Evolutionary conservation across 2,329 filamentous ascomycete genomes (phyloP), one percentile per base, ranked within the genome.

Genomic region (Fusarium beomiforme): DNA sequence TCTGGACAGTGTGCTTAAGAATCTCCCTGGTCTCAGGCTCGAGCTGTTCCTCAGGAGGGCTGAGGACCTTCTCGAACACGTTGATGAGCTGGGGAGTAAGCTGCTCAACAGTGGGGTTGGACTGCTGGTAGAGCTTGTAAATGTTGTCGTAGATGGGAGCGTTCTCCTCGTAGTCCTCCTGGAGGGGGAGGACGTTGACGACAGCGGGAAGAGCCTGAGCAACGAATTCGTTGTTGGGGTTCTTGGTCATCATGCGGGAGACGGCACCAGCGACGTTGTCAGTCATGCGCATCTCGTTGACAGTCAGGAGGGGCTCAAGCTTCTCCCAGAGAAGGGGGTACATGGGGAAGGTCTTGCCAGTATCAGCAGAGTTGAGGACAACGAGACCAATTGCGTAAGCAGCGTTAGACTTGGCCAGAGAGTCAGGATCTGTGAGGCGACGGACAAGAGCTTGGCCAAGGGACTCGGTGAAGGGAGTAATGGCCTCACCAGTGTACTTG

Each of bases 131-230:
- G 71, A 98, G 88, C 81, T 92, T 91, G 81, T 93, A 91, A 77
- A 99, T 91, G 89, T 95, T 97, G 80, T 92, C 89, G 84, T 92
- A 99, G 66, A 98, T 91, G 12, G 96, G 94, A 77, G 93, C 93
- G 83, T 99, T 98, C 88, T 98, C 96, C 82, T 98, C 94, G 76
- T 89, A 98, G 81, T 98, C 96, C 79, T 97, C 95, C 81, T 93
- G 93, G 69, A 98, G 86, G 13, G 96, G 96, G 39, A 98, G 88
- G 31, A 95, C 88, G 67, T 89, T 88, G 61, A 97, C 88, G 31
- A 98, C 84, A 2, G 90, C 90, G 29, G 95, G 95, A 3, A 99
- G 88, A 23, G 97, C 93, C 66, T 97, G 91, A 41, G 87, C 83
- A 57, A 97, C 87, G 21, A 95, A 94, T 13, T 97, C 91, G 74